phyloP scores from a whole-genome alignment of 768 basidiomycete genomes.

The Xerocomellus dryophilus region DNA sequence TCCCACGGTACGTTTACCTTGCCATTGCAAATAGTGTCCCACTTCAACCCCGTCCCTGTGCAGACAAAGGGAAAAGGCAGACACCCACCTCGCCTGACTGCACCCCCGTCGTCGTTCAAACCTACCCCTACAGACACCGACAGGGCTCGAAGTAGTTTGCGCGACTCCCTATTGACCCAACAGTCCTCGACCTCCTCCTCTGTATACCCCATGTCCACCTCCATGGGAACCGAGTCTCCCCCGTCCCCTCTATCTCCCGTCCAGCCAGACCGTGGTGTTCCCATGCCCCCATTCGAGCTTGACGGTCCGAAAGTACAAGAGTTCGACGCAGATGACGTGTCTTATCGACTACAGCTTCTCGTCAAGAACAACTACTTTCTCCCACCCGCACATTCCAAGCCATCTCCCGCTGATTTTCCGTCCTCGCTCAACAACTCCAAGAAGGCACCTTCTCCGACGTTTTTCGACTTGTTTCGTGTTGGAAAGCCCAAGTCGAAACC shows the following conservation, averaged over 20 bases:
- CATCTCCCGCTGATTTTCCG: slow-evolving; percentile 63
- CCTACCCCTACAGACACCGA: slow-evolving; percentile 26
- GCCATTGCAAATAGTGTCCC: slow-evolving; percentile 11
- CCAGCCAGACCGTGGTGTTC: slow-evolving; percentile 40
- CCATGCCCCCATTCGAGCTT: slow-evolving; percentile 46
- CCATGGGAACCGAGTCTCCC: slow-evolving; percentile 62
- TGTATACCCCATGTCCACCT: slow-evolving; percentile 71
- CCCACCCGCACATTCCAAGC: slow-evolving; percentile 84
- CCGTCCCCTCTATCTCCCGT: slow-evolving; percentile 58
- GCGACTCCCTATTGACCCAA: slow-evolving; percentile 56
- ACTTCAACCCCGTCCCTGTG: slow-evolving; percentile 11
- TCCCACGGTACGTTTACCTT: slow-evolving; percentile 21
- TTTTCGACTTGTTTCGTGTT: slow-evolving; percentile 70
- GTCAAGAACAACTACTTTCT: slow-evolving; percentile 88
- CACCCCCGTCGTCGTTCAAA: slow-evolving; percentile 35
- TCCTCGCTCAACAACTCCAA: slow-evolving; percentile 31
- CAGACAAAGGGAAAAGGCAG: slow-evolving; percentile 37
- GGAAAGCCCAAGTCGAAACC: slow-evolving; percentile 68
- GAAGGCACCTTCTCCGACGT: slow-evolving; percentile 48
- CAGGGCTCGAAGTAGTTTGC: slow-evolving; percentile 52
- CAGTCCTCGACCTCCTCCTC: slow-evolving; percentile 72
- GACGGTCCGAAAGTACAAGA: slow-evolving; percentile 49
- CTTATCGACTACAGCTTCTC: slow-evolving; percentile 77
- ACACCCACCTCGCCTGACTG: slow-evolving; percentile 35
- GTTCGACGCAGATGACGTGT: slow-evolving; percentile 73